Percentiles rank a stretch among this genome's conserved stretches.
phyloP scores from a whole-genome alignment of 208 protist genomes.

The Blastocrithidia nonstop region DNA sequence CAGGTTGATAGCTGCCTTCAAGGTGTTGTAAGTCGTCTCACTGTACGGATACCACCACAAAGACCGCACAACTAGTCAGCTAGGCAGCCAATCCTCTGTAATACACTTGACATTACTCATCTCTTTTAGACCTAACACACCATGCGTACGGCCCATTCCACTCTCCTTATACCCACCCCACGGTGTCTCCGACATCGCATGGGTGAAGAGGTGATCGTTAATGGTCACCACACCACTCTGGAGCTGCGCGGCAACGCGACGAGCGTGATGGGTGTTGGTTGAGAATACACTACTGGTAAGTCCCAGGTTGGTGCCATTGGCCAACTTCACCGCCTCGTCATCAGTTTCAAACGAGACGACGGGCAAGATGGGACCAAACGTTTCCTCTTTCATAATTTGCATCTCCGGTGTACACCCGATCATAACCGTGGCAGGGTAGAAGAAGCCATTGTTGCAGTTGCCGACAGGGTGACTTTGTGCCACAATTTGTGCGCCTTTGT shows the following conservation, averaged over 20 bases:
- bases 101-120: conserved; percentile 81
- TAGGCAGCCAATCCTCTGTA: conserved; percentile 30
- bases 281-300: conserved; percentile 75
- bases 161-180: conserved; percentile 85
- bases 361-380: conserved; percentile 83
- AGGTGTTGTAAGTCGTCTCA: conserved; percentile 8
- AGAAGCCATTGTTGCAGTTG: conserved; percentile 27
- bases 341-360: conserved; percentile 63
- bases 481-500: conserved; percentile 34
- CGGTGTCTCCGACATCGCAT: conserved; percentile 53
- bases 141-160: conserved; percentile 75
- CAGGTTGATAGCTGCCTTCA: too few species aligned
- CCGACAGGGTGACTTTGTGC: conserved; percentile 46
- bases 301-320: conserved; percentile 57
- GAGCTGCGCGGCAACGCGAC: conserved; percentile 23
- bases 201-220: conserved; percentile 62
- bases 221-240: conserved; percentile 72
- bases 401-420: conserved; percentile 60
- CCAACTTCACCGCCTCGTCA: conserved; percentile 54
- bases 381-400: conserved; percentile 78
- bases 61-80: conserved; percentile 20
- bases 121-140: conserved; percentile 52
- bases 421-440: conserved; percentile 77
- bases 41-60: conserved; percentile 71
- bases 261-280: conserved; percentile 10